Base-by-base conservation (phyloP, 176 grass and related monocot species). In the Otatea glauca region DNA sequence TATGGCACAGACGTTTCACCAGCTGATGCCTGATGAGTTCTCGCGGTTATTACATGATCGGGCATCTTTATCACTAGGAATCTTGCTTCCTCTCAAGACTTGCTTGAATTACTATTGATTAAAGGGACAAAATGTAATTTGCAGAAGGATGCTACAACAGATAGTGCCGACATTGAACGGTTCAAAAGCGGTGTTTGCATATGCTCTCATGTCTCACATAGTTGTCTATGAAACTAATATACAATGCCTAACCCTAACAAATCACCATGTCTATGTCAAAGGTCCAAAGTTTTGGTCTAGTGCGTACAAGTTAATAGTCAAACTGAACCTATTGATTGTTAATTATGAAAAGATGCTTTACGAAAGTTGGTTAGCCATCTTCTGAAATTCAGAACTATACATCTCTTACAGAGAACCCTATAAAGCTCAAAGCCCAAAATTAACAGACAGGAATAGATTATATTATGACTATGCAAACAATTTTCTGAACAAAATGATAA, bases 1-100 rank as follows among this genome's bases (percentile, higher is more conserved):
- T 84, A 92, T 21, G 81, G 83, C 14, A 79, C 53, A 61, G 67
- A 76, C 16, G 18, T 71, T 76, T 94, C 66, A 60, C 83, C 84
- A 59, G 37, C 81, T 34, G 75, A 86, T 79, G 48, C 24, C 72
- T 29, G 63, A 85, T 50, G 37, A 59, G 21, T 88, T 92, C 69
- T 83, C 47, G 76, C 71, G 10, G 74, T 88, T 48, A 88, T 85
- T 76, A 78, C 47, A 27, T 81, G 82, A 44, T 81, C 79, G 29
- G 85, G 78, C 38, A 92, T 65, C 53, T 86, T 90, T 66, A 90
- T 83, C 24, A 92, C 82, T 27, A 82, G 78, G 76, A 77, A 88
- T 84, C 68, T 80, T 39, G 83, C 81, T 81, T 82, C 73, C 81
- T 87, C 65, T 74, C 86, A 60, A 75, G 81, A 84, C 11, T 83